Evolutionary conservation across 352 stramenopile genomes (phyloP).

Genomic region (Plasmopara viticola): DNA sequence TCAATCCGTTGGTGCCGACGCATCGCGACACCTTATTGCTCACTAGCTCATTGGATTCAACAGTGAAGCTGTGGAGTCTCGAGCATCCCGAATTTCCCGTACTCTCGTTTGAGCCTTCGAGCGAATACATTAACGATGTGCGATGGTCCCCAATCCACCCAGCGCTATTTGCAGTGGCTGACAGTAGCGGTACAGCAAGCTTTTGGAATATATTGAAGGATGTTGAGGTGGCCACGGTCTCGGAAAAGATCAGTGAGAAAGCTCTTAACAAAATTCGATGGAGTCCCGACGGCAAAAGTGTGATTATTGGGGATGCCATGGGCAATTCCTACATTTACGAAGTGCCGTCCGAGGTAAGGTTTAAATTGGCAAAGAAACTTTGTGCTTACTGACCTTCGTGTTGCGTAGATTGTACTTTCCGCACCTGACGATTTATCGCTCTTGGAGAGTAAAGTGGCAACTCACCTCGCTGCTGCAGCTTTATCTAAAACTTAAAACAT

Average conservation of each 20-base stretch:
- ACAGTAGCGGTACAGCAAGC: slow-evolving; percentile 61
- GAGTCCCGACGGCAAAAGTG: slow-evolving; percentile 66
- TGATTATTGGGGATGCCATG: slow-evolving; percentile 73
- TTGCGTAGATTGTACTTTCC: slow-evolving; percentile 50
- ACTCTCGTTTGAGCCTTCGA: slow-evolving; percentile 81
- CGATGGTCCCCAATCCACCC: slow-evolving; percentile 77
- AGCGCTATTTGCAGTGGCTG: slow-evolving; percentile 76
- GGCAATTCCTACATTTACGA: slow-evolving; percentile 75
- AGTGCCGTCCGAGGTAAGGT: slow-evolving; percentile 63
- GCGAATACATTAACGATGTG: slow-evolving; percentile 86
- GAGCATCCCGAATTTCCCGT: slow-evolving; percentile 63
- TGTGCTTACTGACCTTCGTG: slow-evolving; percentile 5
- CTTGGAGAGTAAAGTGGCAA: slow-evolving; percentile 63
- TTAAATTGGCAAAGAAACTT: background rate
- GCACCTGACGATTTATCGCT: slow-evolving; percentile 53
- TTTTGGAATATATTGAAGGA: slow-evolving; percentile 86
- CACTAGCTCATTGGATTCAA: slow-evolving; percentile 82
- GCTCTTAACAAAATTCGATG: slow-evolving; percentile 83
- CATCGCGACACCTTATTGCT: slow-evolving; percentile 76
- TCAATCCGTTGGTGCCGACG: slow-evolving; percentile 63
- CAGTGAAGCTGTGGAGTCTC: slow-evolving; percentile 82
- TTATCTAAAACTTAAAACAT: slow-evolving; percentile 36
- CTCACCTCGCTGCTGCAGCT: slow-evolving; percentile 34
- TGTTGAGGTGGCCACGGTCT: slow-evolving; percentile 63
- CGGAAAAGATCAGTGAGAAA: slow-evolving; percentile 61